Percentiles rank a stretch among this genome's conserved stretches.
Evolutionary conservation across 1,139 yeast genomes (phyloP).

Genomic region (Candida neerlandica): DNA sequence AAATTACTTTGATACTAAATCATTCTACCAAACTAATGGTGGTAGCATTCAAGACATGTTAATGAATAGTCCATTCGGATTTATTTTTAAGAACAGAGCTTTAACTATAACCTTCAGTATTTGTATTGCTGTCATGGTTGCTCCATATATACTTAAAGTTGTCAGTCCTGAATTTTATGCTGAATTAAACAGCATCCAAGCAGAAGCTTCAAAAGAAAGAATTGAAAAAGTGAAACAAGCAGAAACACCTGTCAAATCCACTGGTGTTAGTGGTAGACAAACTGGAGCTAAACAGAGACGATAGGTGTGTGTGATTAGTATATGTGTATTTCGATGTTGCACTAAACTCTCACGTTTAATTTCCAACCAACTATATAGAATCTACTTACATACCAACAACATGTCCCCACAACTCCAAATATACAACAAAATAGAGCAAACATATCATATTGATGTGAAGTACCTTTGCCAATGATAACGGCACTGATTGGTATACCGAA

Average conservation of each 20-base stretch:
- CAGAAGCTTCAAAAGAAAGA: conserved; percentile 13
- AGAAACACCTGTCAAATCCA: conserved; percentile 3
- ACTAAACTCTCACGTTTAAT: conserved; percentile 23
- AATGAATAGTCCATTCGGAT: conserved; percentile 46
- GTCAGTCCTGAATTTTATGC: conserved; percentile 44
- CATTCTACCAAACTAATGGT: conserved; percentile 39
- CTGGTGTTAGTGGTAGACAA: conserved; percentile 11
- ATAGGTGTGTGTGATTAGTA: conserved; percentile 3
- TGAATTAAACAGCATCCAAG: conserved; percentile 31
- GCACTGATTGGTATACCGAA: conserved; percentile 48
- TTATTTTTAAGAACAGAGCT: conserved; percentile 39
- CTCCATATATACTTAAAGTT: conserved; percentile 35
- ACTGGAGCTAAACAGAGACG: conserved; percentile 14
- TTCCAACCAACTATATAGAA: conserved; percentile 24
- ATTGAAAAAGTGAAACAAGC: conserved; percentile 12
- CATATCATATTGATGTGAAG: conserved; percentile 23
- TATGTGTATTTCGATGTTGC: background rate
- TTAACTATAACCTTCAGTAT: conserved; percentile 38
- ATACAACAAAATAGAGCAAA: conserved; percentile 28
- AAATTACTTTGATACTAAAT: conserved; percentile 24
- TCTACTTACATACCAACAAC: conserved; percentile 26
- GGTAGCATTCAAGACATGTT: conserved; percentile 38
- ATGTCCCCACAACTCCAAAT: conserved; percentile 23
- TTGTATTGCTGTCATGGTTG: conserved; percentile 33
- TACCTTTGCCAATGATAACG: conserved; percentile 45